Conservation (phyloP, 306 rosid genomes). For the Crotalaria pallida region DNA sequence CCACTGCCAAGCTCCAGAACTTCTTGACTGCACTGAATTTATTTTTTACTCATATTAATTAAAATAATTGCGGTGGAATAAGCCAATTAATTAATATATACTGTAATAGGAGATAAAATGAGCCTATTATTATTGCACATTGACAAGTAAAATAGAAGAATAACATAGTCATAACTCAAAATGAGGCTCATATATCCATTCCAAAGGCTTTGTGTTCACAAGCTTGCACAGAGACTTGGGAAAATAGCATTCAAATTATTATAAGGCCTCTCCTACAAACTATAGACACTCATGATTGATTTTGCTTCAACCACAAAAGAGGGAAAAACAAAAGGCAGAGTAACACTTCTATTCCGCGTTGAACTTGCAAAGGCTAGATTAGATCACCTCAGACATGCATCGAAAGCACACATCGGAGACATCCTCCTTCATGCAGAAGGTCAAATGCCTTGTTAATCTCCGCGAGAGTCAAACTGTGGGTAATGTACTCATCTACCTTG, state of each 20-base stretch:
- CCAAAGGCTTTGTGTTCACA: background rate
- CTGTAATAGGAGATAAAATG: background rate
- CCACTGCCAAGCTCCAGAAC: background rate
- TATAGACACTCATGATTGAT: background rate
- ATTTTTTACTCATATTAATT: too few species aligned
- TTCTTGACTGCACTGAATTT: background rate
- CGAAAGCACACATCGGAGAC: conserved; percentile 90
- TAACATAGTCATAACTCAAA: background rate
- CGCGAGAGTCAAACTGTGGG: conserved; percentile 66
- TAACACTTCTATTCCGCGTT: background rate
- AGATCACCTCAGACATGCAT: conserved; percentile 26
- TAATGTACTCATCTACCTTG: conserved; percentile 93
- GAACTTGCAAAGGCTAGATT: background rate
- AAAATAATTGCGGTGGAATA: too few species aligned
- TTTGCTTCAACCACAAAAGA: background rate
- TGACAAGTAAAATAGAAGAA: background rate
- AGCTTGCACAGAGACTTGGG: background rate
- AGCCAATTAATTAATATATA: too few species aligned
- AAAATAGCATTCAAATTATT: background rate
- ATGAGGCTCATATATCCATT: background rate
- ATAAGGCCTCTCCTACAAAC: background rate
- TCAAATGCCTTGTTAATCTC: conserved; percentile 92
- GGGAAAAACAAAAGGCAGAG: background rate
- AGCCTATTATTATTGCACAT: background rate
- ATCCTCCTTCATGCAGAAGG: conserved; percentile 82